These are phyloP conservation scores for Yamadazyma kanchanaburiensis DNA, from an alignment of 1,139 yeast species.

Conservation along the genomic window DNA sequence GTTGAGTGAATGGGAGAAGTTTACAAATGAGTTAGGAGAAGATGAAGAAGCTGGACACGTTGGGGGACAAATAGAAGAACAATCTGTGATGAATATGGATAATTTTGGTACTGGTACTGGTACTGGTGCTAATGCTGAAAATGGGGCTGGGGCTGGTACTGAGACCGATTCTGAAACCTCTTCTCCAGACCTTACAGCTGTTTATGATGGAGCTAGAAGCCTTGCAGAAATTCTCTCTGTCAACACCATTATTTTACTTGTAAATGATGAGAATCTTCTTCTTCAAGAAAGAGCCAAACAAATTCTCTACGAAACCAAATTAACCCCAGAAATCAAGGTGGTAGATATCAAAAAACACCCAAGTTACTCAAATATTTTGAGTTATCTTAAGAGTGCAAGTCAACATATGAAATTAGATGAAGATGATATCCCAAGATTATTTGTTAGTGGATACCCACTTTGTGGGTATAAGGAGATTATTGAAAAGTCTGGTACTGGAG, in stretches of 20 bases:
- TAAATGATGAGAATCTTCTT: constrained; percentile 15
- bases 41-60: not conserved
- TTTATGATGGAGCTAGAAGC: constrained; percentile 10
- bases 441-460: constrained; percentile 30
- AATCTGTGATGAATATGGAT: not conserved
- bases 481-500: constrained; percentile 16
- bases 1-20: constrained; percentile 14
- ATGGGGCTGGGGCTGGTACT: not conserved
- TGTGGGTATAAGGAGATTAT: constrained; percentile 25
- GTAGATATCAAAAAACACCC: constrained; percentile 32
- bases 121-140: not conserved
- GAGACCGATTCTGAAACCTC: not conserved
- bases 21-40: constrained; percentile 5
- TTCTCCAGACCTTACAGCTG: too few species aligned
- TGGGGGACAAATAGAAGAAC: too few species aligned
- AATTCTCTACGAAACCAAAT: constrained; percentile 19
- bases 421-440: constrained; percentile 27
- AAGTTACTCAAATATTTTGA: constrained; percentile 20
- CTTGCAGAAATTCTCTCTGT: constrained; percentile 29
- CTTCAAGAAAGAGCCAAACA: constrained; percentile 20
- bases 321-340: constrained; percentile 31
- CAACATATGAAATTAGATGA: constrained; percentile 3
- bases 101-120: not conserved
- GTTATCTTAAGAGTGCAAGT: constrained; percentile 20
- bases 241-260: constrained; percentile 22